These are phyloP conservation scores for Tetracladium maxilliforme DNA, from an alignment of 2,329 filamentous ascomycete species.

Conservation along the genomic window DNA sequence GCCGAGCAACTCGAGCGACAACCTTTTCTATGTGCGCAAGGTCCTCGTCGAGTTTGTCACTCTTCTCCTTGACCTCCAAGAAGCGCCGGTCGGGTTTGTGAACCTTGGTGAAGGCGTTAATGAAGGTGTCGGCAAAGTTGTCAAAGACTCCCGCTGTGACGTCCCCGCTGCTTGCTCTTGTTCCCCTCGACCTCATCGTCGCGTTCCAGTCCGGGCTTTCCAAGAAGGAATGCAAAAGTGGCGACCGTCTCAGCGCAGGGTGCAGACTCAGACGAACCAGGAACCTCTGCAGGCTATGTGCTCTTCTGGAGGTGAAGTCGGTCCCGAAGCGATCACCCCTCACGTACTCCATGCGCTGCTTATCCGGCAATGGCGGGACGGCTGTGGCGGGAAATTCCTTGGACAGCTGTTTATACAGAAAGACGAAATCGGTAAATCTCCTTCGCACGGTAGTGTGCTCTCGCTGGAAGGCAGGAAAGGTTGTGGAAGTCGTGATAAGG, in stretches of 20 bases:
- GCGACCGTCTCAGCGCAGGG: conserved; percentile 70
- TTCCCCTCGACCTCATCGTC: conserved; percentile 70
- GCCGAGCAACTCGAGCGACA: conserved; percentile 75
- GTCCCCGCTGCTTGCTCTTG: conserved; percentile 41
- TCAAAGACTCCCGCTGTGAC: conserved; percentile 67
- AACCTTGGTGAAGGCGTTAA: conserved; percentile 94
- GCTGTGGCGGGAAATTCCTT: conserved; percentile 85
- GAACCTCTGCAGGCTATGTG: conserved; percentile 84
- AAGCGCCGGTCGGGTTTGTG: conserved; percentile 93
- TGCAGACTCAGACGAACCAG: conserved; percentile 76
- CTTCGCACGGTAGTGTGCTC: conserved; percentile 66
- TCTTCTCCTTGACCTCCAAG: conserved; percentile 82
- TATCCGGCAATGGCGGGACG: conserved; percentile 88
- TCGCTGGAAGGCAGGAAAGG: conserved; percentile 85
- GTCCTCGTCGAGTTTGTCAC: conserved; percentile 89
- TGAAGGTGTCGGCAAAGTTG: conserved; percentile 86
- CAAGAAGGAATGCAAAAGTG: conserved; percentile 76
- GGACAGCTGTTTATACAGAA: conserved; percentile 80
- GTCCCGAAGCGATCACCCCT: conserved; percentile 87
- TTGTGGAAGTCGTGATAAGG: conserved; percentile 83
- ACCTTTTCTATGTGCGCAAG: conserved; percentile 89
- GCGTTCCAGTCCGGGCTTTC: conserved; percentile 95
- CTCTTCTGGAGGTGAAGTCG: conserved; percentile 81
- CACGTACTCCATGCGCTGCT: conserved; percentile 98
- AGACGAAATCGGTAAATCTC: conserved; percentile 95